Conservation (phyloP, 352 stramenopile species). For the Pythium utonaiense region DNA sequence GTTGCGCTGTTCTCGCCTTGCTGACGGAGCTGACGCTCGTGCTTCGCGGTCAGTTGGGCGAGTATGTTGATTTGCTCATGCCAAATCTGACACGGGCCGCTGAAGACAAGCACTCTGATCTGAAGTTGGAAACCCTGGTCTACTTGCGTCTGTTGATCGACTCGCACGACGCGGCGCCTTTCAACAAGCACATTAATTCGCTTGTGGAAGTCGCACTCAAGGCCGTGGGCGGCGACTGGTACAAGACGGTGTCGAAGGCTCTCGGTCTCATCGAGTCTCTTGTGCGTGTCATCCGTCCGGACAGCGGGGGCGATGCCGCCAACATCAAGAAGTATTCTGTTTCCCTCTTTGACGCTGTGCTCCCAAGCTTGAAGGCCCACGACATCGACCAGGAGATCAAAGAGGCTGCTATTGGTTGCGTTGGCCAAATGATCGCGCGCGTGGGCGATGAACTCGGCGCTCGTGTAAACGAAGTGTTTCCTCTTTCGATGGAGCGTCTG, state of each 20-base stretch:
- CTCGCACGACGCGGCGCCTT: slow-evolving; percentile 76
- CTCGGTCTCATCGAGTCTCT: slow-evolving; percentile 92
- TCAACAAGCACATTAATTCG: slow-evolving; percentile 74
- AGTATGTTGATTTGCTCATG: slow-evolving; percentile 71
- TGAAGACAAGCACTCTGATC: slow-evolving; percentile 89
- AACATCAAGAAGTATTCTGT: slow-evolving; percentile 59
- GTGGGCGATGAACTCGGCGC: slow-evolving; percentile 79
- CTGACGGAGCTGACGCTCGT: slow-evolving; percentile 83
- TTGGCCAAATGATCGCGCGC: slow-evolving; percentile 85
- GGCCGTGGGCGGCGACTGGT: slow-evolving; percentile 95
- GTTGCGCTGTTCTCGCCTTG: slow-evolving; percentile 81
- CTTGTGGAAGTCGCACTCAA: slow-evolving; percentile 88
- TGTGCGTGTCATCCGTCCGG: slow-evolving; percentile 73
- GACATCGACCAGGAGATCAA: slow-evolving; percentile 99
- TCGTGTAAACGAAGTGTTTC: slow-evolving; percentile 83
- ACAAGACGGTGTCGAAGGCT: slow-evolving; percentile 97
- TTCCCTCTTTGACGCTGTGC: slow-evolving; percentile 89
- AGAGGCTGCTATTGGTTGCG: slow-evolving; percentile 92
- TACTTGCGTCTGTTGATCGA: slow-evolving; percentile 93
- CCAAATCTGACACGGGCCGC: slow-evolving; percentile 84
- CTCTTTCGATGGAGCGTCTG: slow-evolving; percentile 94
- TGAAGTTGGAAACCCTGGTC: slow-evolving; percentile 95
- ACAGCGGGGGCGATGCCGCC: slow-evolving; percentile 20
- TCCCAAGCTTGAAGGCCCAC: slow-evolving; percentile 93
- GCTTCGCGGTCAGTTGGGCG: slow-evolving; percentile 63